Evolutionary conservation across 768 basidiomycete species (phyloP), one percentile per base, ranked within the genome.

Genomic region (Mycena rosella): DNA sequence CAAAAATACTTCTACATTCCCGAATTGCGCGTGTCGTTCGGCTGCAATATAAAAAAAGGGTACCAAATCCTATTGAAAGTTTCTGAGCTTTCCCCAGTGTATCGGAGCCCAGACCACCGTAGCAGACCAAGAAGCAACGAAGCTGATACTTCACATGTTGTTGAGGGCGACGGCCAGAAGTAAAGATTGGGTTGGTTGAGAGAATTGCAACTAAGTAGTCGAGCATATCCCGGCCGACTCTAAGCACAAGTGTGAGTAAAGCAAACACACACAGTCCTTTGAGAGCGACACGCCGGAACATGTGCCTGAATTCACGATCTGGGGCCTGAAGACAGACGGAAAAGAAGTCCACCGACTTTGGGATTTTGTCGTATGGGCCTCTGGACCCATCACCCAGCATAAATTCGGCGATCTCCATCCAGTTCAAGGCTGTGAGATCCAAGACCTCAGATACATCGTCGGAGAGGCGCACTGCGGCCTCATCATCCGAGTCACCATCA

Each of bases 61-160:
- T 34, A 11, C 32, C 32, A 34, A 34, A 34, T 11, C 32, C 32
- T 6, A 34, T 34, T 11, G 32, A 34, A 5, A 34, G 11, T 11
- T 34, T 34, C 32, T 34, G 32, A 5, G 32, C 32, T 34, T 5
- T 34, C 11, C 32, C 32, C 11, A 34, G 11, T 11, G 32, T 34
- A 34, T 34, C 32, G 32, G 32, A 34, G 11, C 32, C 32, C 6
- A 34, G 32, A 34, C 32, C 32, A 34, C 51, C 51, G 48, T 51
- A 51, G 9, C 52, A 8, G 4, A 53, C 22, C 18, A 53, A 13
- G 29, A 53, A 53, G 14, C 52, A 53, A 10, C 52, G 30, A 22
- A 53, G 32, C 14, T 34, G 52, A 36, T 53, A 53, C 52, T 53
- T 53, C 8, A 53, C 52, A 53, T 53, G 52, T 18, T 30, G 52